These are phyloP conservation scores for Moesziomyces parantarcticus DNA, from an alignment of 1,284 basidiomycete species.

Conservation along the genomic window DNA sequence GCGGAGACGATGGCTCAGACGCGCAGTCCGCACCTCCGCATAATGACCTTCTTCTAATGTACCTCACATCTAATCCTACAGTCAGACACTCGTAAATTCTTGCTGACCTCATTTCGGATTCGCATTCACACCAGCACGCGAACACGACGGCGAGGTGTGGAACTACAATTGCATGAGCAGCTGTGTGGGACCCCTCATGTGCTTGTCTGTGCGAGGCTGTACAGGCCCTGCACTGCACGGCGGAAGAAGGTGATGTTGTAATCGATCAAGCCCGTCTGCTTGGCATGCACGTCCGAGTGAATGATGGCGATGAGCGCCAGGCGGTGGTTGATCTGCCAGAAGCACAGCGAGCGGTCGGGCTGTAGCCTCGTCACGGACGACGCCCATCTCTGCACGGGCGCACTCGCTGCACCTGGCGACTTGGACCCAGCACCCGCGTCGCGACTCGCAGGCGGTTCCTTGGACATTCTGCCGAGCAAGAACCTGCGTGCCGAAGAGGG, in stretches of 20 bases:
- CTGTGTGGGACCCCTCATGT: slow-evolving; percentile 7
- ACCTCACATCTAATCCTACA: too few species aligned
- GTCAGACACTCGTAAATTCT: too few species aligned
- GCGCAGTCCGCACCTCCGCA: slow-evolving; percentile 33
- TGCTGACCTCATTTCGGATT: too few species aligned
- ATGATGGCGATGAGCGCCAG: slow-evolving; percentile 84
- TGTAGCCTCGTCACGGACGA: slow-evolving; percentile 72
- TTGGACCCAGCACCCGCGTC: neutral
- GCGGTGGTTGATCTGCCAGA: slow-evolving; percentile 82
- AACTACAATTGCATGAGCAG: too few species aligned
- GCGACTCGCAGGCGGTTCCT: slow-evolving; percentile 8
- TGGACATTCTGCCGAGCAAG: slow-evolving; percentile 25
- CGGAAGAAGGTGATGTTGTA: slow-evolving; percentile 90
- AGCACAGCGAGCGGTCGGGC: slow-evolving; percentile 82
- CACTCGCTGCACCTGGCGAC: neutral
- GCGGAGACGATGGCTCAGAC: slow-evolving; percentile 47
- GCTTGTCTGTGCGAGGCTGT: slow-evolving; percentile 44
- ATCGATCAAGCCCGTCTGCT: slow-evolving; percentile 83
- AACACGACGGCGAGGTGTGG: too few species aligned
- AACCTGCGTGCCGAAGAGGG: slow-evolving; percentile 37
- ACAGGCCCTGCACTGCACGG: slow-evolving; percentile 70
- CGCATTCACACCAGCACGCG: too few species aligned
- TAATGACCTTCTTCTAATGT: neutral
- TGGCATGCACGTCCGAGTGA: slow-evolving; percentile 81
- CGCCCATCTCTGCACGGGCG: slow-evolving; percentile 39